Evolutionary conservation across 495 filamentous ascomycete genomes (phyloP).

Genomic region (Apodospora peruviana): DNA sequence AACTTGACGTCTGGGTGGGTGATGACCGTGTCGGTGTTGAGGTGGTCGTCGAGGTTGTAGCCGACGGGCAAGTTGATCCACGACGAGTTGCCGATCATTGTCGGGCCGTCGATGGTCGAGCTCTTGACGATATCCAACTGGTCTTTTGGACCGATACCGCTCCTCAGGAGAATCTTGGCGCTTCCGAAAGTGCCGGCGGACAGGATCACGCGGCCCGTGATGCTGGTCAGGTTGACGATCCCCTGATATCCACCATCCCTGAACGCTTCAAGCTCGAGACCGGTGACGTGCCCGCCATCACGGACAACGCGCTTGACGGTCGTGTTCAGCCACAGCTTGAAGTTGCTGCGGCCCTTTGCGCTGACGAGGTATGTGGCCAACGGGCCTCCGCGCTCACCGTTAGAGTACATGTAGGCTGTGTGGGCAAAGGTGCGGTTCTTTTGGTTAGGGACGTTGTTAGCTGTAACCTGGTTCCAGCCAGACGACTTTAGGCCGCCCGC

Average conservation of each 20-base stretch:
- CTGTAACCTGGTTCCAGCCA: conserved; percentile 59
- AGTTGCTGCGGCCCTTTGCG: conserved; percentile 56
- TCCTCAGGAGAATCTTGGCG: conserved; percentile 58
- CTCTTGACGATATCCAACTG: conserved; percentile 52
- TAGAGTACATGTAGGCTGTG: conserved; percentile 63
- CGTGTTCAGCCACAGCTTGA: conserved; percentile 61
- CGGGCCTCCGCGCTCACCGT: conserved; percentile 65
- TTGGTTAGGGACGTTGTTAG: conserved; percentile 53
- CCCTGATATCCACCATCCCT: conserved; percentile 50
- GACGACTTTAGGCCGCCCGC: conserved; percentile 45
- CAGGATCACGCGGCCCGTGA: conserved; percentile 61
- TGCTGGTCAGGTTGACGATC: conserved; percentile 52
- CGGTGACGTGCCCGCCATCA: conserved; percentile 53
- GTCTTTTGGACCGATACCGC: conserved; percentile 61
- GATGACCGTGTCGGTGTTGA: conserved; percentile 64
- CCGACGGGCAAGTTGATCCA: conserved; percentile 76
- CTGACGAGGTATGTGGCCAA: conserved; percentile 67
- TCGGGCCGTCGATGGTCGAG: conserved; percentile 45
- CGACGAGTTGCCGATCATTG: conserved; percentile 43
- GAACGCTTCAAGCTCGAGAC: conserved; percentile 61
- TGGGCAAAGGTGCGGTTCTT: conserved; percentile 65
- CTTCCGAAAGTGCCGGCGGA: conserved; percentile 67
- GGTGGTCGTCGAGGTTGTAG: conserved; percentile 67
- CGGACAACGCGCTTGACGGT: conserved; percentile 62
- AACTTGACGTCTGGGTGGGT: conserved; percentile 53